A percentile compares a stretch with the other conserved stretches of the same genome.
These are phyloP conservation scores for Arabis hirsuta DNA, from an alignment of 345 rosid species.

Conservation along the genomic window DNA sequence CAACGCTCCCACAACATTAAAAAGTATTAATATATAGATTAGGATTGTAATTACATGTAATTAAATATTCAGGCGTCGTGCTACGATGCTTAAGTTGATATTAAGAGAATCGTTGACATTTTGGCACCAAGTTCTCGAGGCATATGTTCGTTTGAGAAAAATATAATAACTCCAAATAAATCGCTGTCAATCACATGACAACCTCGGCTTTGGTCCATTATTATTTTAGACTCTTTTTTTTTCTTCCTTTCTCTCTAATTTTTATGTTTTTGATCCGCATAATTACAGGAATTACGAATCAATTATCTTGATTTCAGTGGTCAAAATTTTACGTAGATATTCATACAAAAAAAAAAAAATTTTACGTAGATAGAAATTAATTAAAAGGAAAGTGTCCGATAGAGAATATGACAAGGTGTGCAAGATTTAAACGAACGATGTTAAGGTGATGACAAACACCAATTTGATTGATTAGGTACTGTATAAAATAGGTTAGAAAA, in stretches of 20 bases:
- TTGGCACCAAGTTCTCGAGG: slow-evolving; percentile 43
- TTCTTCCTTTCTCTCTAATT: not conserved
- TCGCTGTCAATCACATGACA: slow-evolving; percentile 41
- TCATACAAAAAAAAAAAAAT: too few relatives aligned
- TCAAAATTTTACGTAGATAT: not conserved
- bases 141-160: slow-evolving; percentile 39
- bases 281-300: not conserved
- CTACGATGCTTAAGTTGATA: slow-evolving; percentile 36
- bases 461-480: slow-evolving; percentile 35
- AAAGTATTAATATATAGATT: not conserved
- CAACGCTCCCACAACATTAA: slow-evolving; percentile 5
- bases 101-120: slow-evolving; percentile 45
- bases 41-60: slow-evolving; percentile 20
- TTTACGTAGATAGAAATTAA: not conserved
- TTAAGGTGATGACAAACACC: slow-evolving; percentile 27
- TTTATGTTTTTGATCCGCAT: not conserved
- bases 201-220: slow-evolving; percentile 29
- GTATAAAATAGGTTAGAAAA: slow-evolving; percentile 29
- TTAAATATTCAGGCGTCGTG: slow-evolving; percentile 35
- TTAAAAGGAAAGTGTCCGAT: not conserved
- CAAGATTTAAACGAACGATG: slow-evolving; percentile 24
- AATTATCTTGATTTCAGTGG: not conserved
- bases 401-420: slow-evolving; percentile 8
- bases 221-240: not conserved
- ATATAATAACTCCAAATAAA: too few relatives aligned